Conservation (phyloP, 257 asterid genomes). For the Solanum boliviense region DNA sequence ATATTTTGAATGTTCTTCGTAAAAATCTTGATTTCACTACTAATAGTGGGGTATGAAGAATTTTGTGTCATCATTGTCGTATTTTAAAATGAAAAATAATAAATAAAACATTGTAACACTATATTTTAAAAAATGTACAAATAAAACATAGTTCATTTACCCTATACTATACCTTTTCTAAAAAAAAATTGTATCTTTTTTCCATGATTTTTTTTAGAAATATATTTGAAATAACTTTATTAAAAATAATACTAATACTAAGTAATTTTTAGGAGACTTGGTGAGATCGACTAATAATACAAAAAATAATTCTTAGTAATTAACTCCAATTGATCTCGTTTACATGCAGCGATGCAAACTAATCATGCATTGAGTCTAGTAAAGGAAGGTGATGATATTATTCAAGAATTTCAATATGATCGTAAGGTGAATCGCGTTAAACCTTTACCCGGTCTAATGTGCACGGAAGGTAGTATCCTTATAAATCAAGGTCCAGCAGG, state of each 20-base stretch:
- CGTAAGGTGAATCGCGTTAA: not conserved
- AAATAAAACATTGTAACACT: not conserved
- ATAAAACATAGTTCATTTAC: not conserved
- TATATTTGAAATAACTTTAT: too few relatives aligned
- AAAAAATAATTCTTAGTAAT: not conserved
- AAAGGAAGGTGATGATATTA: not conserved
- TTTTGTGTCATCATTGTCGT: not conserved
- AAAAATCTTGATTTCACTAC: not conserved
- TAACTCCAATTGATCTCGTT: too few relatives aligned
- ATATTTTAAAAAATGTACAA: too few relatives aligned
- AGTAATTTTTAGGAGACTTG: not conserved
- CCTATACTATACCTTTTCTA: not conserved
- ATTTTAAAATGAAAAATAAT: too few relatives aligned
- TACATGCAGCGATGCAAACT: not conserved
- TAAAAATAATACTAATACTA: not conserved
- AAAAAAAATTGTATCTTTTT: too few relatives aligned
- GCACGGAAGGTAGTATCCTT: not conserved
- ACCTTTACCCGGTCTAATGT: not conserved
- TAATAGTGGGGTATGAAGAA: rapidly evolving
- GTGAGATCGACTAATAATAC: not conserved
- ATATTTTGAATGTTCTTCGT: too few relatives aligned
- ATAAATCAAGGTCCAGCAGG: not conserved
- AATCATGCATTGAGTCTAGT: not conserved
- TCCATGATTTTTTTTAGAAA: not conserved
- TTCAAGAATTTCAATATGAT: not conserved